phyloP scores from a whole-genome alignment of 306 rosid genomes.

The Sindora glabra region DNA sequence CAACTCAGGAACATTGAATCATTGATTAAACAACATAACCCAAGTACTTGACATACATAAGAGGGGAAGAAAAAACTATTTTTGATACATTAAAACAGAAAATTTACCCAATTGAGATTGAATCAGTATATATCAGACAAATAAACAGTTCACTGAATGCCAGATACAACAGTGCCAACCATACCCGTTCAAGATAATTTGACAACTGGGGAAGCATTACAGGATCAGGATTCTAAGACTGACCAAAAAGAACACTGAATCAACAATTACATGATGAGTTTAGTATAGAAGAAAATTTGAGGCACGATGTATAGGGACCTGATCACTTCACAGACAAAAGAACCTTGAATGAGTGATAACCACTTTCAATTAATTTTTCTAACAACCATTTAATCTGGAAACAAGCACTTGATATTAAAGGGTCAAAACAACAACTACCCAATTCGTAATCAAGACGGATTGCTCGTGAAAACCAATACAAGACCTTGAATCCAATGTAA shows the following conservation, averaged over 20 bases:
- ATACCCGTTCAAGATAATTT: background rate
- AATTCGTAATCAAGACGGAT: slow-evolving; percentile 6
- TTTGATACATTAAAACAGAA: background rate
- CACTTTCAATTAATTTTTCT: slow-evolving; percentile 1
- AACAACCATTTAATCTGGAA: slow-evolving; percentile 13
- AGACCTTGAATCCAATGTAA: slow-evolving; percentile 21
- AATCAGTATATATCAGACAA: slow-evolving; percentile 8
- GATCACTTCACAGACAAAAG: slow-evolving; percentile 9
- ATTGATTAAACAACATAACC: background rate
- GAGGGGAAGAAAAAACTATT: background rate
- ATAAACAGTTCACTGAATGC: slow-evolving; percentile 3
- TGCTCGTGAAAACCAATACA: slow-evolving; percentile 12
- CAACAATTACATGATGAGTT: slow-evolving; percentile 6
- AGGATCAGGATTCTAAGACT: background rate
- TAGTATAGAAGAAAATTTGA: background rate
- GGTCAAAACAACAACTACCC: slow-evolving; percentile 9
- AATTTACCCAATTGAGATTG: background rate
- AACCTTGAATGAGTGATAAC: background rate
- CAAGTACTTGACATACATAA: background rate
- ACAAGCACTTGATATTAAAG: slow-evolving; percentile 14
- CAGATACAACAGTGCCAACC: slow-evolving; percentile 8
- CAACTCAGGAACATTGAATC: too few relatives aligned
- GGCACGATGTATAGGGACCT: background rate
- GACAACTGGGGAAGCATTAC: slow-evolving; percentile 14
- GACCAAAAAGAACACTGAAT: slow-evolving; percentile 6